phyloP scores from a whole-genome alignment of 169 alveolate genomes.

The Plasmodium yoelii region DNA sequence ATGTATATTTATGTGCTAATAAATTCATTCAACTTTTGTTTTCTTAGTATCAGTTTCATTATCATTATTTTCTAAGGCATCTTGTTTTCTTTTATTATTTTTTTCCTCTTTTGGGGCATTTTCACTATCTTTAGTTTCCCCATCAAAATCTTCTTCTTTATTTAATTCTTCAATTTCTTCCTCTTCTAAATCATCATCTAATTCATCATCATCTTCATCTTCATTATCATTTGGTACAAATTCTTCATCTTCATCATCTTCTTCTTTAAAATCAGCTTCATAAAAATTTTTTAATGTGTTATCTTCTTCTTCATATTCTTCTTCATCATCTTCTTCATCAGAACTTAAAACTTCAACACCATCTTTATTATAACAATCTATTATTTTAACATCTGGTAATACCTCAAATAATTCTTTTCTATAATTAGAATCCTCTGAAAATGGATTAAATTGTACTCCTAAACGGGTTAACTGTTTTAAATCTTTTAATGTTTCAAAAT shows the following conservation, averaged over 20 bases:
- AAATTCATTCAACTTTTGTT: slow-evolving; percentile 28
- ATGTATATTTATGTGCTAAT: neutral
- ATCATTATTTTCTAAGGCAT: slow-evolving; percentile 12
- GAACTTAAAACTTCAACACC: slow-evolving; percentile 89
- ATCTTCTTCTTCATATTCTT: slow-evolving; percentile 88
- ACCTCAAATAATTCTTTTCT: slow-evolving; percentile 87
- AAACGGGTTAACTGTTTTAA: slow-evolving; percentile 64
- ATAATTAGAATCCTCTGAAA: slow-evolving; percentile 87
- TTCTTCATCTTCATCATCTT: slow-evolving; percentile 92
- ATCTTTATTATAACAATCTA: slow-evolving; percentile 88
- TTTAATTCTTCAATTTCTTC: slow-evolving; percentile 60
- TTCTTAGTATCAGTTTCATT: slow-evolving; percentile 10
- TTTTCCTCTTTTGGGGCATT: slow-evolving; percentile 87
- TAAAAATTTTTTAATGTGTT: slow-evolving; percentile 88
- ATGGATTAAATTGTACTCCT: slow-evolving; percentile 92
- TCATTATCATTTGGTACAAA: slow-evolving; percentile 88
- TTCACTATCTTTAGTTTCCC: slow-evolving; percentile 78
- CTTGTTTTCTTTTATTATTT: slow-evolving; percentile 75
- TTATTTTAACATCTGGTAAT: slow-evolving; percentile 87
- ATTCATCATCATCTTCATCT: slow-evolving; percentile 89
- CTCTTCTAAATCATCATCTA: slow-evolving; percentile 80
- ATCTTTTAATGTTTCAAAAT: slow-evolving; percentile 78
- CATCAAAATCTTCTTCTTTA: slow-evolving; percentile 49
- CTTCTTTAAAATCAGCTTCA: slow-evolving; percentile 89
- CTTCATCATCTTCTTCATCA: slow-evolving; percentile 90